Evolutionary conservation across 345 rosid species (phyloP).

Genomic region (Moricandia moricandioides): DNA sequence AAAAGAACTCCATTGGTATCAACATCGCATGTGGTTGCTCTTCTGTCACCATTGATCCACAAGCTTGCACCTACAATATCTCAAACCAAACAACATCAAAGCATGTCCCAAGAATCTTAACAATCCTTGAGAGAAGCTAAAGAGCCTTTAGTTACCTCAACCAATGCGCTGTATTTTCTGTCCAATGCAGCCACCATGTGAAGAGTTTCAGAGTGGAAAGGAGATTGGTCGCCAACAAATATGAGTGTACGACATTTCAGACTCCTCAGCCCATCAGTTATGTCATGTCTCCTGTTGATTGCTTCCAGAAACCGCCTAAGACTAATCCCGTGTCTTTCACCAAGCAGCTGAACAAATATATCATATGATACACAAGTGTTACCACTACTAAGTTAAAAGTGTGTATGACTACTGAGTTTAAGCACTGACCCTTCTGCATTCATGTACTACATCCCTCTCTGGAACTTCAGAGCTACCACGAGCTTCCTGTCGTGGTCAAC

Average conservation of each 20-base stretch:
- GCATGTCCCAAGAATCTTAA: background rate
- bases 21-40: slow-evolving; percentile 99
- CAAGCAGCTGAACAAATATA: slow-evolving; percentile 57
- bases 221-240: slow-evolving; percentile 89
- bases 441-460: slow-evolving; percentile 80
- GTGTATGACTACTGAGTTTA: background rate
- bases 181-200: slow-evolving; percentile 77
- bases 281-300: slow-evolving; percentile 78
- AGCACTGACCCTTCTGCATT: slow-evolving; percentile 71
- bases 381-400: background rate
- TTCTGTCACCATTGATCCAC: slow-evolving; percentile 99
- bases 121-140: background rate
- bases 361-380: too few relatives aligned
- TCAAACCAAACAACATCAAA: slow-evolving; percentile 9
- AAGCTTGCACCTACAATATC: slow-evolving; percentile 75
- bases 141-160: slow-evolving; percentile 50
- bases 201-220: slow-evolving; percentile 83
- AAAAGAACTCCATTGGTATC: slow-evolving; percentile 92
- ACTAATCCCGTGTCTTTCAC: slow-evolving; percentile 74
- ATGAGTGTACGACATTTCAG: slow-evolving; percentile 83
- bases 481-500: slow-evolving; percentile 59
- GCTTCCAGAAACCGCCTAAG: slow-evolving; percentile 73
- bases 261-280: slow-evolving; percentile 60
- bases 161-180: slow-evolving; percentile 73
- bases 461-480: slow-evolving; percentile 80